Base-by-base conservation (phyloP, 2,329 filamentous ascomycete genomes). In the Penicillium glabrum region DNA sequence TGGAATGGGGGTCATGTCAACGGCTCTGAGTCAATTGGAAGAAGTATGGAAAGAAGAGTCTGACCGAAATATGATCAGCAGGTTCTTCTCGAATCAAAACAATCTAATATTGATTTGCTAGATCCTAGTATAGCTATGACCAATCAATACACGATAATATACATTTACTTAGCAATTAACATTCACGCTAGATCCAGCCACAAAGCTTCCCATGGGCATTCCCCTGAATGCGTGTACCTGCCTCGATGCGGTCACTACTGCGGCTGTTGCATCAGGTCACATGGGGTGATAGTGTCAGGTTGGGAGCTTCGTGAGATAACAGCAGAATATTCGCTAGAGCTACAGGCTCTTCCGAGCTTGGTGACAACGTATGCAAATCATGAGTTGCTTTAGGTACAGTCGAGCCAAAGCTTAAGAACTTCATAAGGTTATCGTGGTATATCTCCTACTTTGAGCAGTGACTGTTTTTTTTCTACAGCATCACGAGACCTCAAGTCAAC, bases 1-100 rank as follows among this genome's bases (percentile, higher is more conserved):
- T 27, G 56, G 59, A 23, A 61, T 61, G 59, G 59, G 59, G 11
- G 53, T 61, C 19, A 61, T 61, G 59, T 52, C 54, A 39, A 56
- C 59, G 0, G 56, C 59, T 8, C 43, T 61, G 14, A 43, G n/a
- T 23, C 59, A 59, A 23, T 43, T 61, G 21, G 56, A 61, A 21
- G 47, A 59, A 26, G 26, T 54, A n/a, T 61, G 59, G 59, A 41
- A 31, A 19, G 43, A 24, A n/a, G 53, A 52, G 14, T 37, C 44
- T 33, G 43, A 43, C 11, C 43, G 46, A 13, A 45, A 53, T 37
- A 47, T 54, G 27, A 31, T 58, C 14, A 45, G 46, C 23, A 61
- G 37, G 31, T 58, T 61, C 31, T 61, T 61, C 27, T 49, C 56
- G 45, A 54, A 54, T 14, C 56, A 52, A 29, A 52, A 56, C 27